phyloP scores from a whole-genome alignment of 2,329 filamentous ascomycete genomes.

The Penicillium hordei region DNA sequence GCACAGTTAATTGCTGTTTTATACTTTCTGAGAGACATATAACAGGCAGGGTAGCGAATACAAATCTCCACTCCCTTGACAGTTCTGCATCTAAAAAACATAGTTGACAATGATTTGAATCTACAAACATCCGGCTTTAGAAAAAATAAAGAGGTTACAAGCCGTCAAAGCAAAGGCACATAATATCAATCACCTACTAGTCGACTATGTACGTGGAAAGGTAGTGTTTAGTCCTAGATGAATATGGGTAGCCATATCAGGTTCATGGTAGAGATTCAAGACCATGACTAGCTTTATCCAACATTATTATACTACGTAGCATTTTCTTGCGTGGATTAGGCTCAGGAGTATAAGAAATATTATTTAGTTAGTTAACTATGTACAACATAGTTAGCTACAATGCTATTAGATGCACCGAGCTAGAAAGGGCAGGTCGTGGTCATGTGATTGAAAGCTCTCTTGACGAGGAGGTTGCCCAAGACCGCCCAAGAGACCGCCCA shows the following conservation, averaged over 20 bases:
- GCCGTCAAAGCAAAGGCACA: neutral
- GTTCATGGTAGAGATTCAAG: neutral
- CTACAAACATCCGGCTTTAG: neutral
- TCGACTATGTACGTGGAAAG: neutral
- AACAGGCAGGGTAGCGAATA: slow-evolving; percentile 11
- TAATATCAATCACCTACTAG: neutral
- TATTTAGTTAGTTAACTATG: too few species aligned
- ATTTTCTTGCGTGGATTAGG: neutral
- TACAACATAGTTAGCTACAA: too few species aligned
- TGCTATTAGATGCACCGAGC: neutral
- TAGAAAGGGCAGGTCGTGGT: neutral
- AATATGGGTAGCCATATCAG: neutral
- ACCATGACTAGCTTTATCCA: neutral
- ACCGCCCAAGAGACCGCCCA: neutral
- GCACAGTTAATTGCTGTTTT: neutral
- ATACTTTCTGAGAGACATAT: neutral
- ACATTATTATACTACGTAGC: neutral
- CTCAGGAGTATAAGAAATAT: neutral
- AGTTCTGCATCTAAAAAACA: neutral
- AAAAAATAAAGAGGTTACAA: neutral
- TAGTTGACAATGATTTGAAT: neutral
- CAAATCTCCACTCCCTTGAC: slow-evolving; percentile 22
- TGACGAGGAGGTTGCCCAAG: neutral
- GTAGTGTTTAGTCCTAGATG: neutral
- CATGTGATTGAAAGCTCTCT: slow-evolving; percentile 5